Base-by-base conservation (phyloP, 345 rosid genomes). In the Brassica incana region DNA sequence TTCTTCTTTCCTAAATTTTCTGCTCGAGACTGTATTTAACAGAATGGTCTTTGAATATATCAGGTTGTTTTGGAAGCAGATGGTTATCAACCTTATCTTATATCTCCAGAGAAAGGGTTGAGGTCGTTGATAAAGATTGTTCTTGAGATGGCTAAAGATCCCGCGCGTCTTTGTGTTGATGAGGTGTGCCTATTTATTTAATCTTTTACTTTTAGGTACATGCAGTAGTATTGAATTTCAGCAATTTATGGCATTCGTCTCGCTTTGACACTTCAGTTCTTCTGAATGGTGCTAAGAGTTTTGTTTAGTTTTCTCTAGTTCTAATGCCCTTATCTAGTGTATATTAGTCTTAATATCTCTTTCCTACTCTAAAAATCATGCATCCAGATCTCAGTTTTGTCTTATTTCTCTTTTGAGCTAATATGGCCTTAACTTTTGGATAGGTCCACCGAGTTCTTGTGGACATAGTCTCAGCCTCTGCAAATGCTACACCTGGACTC, bases 61-160 rank as follows among this genome's bases (percentile, higher is more conserved):
- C 60, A 54, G 60, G 60, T 56, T 56, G 99, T 96, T 56, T 84
- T 93, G 72, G 98, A 96, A 83, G 97, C 98, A 66, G 98, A 96
- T 88, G 99, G 99, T 75, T 96, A 96, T 86, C 99, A 96, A 77
- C 99, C 99, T 18, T 96, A 96, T 86, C 94, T 96, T 74, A 93
- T 96, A 86, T 96, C 99, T 61, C 99, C 98, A 6, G 99, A 96
- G 87, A 96, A 93, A 87, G 99, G 99, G 77, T 84, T 96, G 81
- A 85, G 98, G 77, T 96, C 99, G 65, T 85, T 96, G 58, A 50
- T 50, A 50, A 50, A 50, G 58, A 50, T 50, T 50, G 58, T 50
- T 50, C 58, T 50, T 50, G 99, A 96, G 85, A 79, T 93, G 83
- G 99, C 99, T 77, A 96, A 96, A 86, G 99, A 93, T 58, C 99